Conservation (phyloP, 2,329 filamentous ascomycete species). For the Sphaerostilbella broomeana region DNA sequence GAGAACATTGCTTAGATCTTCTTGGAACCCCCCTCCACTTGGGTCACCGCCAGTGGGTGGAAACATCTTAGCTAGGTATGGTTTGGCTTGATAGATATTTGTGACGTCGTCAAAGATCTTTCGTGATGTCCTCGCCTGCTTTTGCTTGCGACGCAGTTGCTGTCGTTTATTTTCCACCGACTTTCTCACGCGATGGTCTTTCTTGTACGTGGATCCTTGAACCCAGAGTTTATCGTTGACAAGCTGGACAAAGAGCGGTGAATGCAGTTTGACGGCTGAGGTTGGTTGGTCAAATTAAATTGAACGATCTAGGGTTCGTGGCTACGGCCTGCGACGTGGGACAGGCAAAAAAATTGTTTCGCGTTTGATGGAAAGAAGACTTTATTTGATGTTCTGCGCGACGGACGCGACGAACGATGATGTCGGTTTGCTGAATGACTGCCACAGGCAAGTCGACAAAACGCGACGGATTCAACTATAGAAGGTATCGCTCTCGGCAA, state of each 20-base stretch:
- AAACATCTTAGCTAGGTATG: constrained; percentile 42
- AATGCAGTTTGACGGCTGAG: constrained; percentile 59
- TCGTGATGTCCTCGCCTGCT: constrained; percentile 29
- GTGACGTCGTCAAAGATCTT: constrained; percentile 34
- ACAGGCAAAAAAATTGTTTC: constrained; percentile 1
- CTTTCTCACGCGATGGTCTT: constrained; percentile 16
- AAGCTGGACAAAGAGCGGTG: constrained; percentile 59
- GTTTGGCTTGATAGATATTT: constrained; percentile 38
- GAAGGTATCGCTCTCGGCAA: constrained; percentile 2
- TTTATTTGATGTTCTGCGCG: constrained; percentile 3
- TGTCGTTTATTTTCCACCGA: constrained; percentile 28
- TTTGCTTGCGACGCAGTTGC: constrained; percentile 28
- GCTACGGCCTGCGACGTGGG: constrained; percentile 2
- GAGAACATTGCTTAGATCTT: constrained; percentile 80
- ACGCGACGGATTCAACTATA: constrained; percentile 11
- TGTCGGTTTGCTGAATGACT: constrained; percentile 1
- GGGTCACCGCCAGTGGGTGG: constrained; percentile 29
- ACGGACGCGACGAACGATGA: constrained; percentile 5
- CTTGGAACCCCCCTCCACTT: constrained; percentile 49
- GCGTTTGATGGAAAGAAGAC: background rate
- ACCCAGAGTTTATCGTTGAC: constrained; percentile 38
- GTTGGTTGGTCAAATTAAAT: constrained; percentile 1
- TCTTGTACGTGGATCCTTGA: constrained; percentile 19
- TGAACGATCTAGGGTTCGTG: background rate
- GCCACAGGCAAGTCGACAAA: constrained; percentile 1